Base-by-base conservation (phyloP, 805 yeast species). In the Ogataea pilisensis region DNA sequence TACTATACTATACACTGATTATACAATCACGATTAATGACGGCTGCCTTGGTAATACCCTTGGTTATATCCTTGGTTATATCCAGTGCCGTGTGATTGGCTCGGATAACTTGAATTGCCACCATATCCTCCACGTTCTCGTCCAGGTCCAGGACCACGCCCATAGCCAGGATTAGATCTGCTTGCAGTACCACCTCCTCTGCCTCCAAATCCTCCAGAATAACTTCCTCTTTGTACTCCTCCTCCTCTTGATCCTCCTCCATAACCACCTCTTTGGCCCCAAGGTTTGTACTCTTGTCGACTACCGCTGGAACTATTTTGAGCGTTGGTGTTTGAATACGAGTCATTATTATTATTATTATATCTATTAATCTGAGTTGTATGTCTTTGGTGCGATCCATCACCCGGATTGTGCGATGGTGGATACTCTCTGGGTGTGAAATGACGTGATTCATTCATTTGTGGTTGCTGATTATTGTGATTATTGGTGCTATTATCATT, bases 121-220 rank as follows among this genome's bases (percentile, higher is more conserved):
- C 34, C 18, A 18, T 31, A 31, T 18, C 13, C n/a, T 31, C 16
- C 34, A 31, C 34, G 24, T 5, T 9, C 13, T 16, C 24, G 24
- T 21, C 17, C 24, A 18, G 8, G n/a, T 11, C 32, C 18, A 30
- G 12, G 12, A 30, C 32, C 32, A 8, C 32, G 6, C 12, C 32
- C 32, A 30, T 11, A n/a, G n/a, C n/a, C n/a, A n/a, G n/a, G n/a
- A n/a, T n/a, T n/a, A n/a, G n/a, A n/a, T n/a, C n/a, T n/a, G n/a
- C n/a, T n/a, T n/a, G n/a, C n/a, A n/a, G n/a, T 26, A n/a, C 33
- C 38, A 26, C 38, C 17, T 19, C 19, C 31, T 13, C 38, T 24
- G 9, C 34, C 30, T 12, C 39, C 8, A n/a, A 25, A 8, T 16
- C 39, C 39, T 5, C 14, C n/a, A n/a, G n/a, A 24, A 18, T 18